These are phyloP conservation scores for Aspergillus sergii DNA, from an alignment of 2,329 filamentous ascomycete species.

Conservation along the genomic window DNA sequence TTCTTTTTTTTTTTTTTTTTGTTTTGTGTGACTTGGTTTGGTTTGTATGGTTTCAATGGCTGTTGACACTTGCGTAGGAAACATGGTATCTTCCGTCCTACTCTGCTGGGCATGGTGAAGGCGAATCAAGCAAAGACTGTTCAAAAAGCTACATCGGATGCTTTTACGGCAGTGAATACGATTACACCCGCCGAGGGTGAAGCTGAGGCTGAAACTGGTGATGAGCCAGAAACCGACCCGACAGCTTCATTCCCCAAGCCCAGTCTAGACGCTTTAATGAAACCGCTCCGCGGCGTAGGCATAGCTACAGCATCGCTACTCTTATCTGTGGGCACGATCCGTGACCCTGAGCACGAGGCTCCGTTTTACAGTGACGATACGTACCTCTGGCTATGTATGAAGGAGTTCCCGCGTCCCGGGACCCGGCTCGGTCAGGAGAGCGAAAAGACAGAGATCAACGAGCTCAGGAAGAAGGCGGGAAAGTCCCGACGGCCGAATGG, in stretches of 20 bases:
- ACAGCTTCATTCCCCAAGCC: constrained; percentile 29
- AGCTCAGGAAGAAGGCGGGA: constrained; percentile 12
- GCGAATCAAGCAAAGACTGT: constrained; percentile 34
- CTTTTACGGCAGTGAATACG: constrained; percentile 24
- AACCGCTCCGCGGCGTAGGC: constrained; percentile 43
- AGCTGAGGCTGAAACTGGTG: background rate
- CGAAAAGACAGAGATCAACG: background rate
- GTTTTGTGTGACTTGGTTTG: constrained; percentile 19
- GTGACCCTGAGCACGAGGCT: constrained; percentile 19
- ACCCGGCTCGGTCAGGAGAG: background rate
- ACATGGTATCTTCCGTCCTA: constrained; percentile 44
- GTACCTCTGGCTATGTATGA: constrained; percentile 42
- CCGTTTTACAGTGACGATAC: constrained; percentile 50
- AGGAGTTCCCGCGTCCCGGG: constrained; percentile 19
- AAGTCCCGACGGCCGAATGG: constrained; percentile 19
- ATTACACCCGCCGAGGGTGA: constrained; percentile 9
- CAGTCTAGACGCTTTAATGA: constrained; percentile 37
- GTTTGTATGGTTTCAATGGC: background rate
- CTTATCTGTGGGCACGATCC: constrained; percentile 35
- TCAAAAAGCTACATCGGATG: constrained; percentile 28
- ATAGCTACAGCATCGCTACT: constrained; percentile 47
- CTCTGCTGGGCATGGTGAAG: constrained; percentile 43
- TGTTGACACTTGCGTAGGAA: constrained; percentile 28
- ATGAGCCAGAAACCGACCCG: too few relatives aligned
- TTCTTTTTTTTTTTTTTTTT: background rate